Percentiles rank a stretch among this genome's conserved stretches.
Conservation (phyloP, 2,329 filamentous ascomycete species). For the Penicillium sp. region DNA sequence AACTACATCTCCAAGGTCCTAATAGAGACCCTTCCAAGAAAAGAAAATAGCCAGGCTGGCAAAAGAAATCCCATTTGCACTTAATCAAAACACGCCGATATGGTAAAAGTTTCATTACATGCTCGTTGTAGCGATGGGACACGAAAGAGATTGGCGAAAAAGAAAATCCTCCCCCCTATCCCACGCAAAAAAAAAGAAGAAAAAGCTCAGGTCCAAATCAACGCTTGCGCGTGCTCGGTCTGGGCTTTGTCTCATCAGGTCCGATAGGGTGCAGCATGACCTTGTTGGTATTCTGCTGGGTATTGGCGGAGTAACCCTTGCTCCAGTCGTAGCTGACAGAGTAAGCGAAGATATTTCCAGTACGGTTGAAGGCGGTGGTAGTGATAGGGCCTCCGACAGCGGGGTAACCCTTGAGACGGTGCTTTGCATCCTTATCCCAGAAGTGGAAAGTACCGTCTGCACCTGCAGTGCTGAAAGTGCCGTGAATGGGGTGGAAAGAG, state of each 20-base stretch:
- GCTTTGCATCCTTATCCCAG: slow-evolving; percentile 85
- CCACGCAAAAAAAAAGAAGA: slow-evolving; percentile 4
- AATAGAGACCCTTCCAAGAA: neutral
- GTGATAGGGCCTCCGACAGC: slow-evolving; percentile 82
- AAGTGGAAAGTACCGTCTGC: slow-evolving; percentile 84
- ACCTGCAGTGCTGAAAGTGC: slow-evolving; percentile 97
- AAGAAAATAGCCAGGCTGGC: slow-evolving; percentile 2
- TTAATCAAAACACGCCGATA: slow-evolving; percentile 24
- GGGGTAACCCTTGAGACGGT: slow-evolving; percentile 84
- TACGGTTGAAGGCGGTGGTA: slow-evolving; percentile 85
- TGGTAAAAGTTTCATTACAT: slow-evolving; percentile 27
- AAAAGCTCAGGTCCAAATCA: slow-evolving; percentile 19
- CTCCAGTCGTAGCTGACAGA: slow-evolving; percentile 97
- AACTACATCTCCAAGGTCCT: neutral
- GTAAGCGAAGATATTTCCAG: slow-evolving; percentile 80
- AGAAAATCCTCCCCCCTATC: neutral
- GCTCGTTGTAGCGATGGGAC: slow-evolving; percentile 24
- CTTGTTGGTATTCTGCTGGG: slow-evolving; percentile 66
- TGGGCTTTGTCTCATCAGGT: slow-evolving; percentile 62
- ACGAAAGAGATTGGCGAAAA: slow-evolving; percentile 8
- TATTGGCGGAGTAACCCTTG: slow-evolving; percentile 90
- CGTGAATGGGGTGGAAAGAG: slow-evolving; percentile 93
- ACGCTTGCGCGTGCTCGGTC: slow-evolving; percentile 47
- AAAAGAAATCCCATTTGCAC: slow-evolving; percentile 19
- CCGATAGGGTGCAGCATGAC: slow-evolving; percentile 79